phyloP scores from a whole-genome alignment of 768 basidiomycete species.

The Suillus brevipes region DNA sequence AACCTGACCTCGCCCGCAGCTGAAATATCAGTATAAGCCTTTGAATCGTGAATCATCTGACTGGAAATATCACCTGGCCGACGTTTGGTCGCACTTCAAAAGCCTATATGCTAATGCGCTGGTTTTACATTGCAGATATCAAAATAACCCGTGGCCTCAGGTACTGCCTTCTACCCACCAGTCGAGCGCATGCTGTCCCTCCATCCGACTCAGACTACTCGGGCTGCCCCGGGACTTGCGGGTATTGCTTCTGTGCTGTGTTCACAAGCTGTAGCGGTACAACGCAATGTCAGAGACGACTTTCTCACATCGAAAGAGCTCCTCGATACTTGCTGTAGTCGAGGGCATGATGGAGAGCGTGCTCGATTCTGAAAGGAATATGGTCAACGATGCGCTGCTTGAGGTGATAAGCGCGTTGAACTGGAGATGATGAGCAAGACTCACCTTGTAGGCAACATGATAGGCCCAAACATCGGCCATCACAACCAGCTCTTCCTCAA shows the following conservation, averaged over 20 bases:
- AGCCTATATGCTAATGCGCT: too few species aligned
- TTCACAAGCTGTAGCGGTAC: neutral
- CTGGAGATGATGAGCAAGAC: constrained; percentile 8
- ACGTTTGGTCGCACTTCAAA: too few species aligned
- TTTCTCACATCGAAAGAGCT: neutral
- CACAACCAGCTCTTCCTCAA: constrained; percentile 41
- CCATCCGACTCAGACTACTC: neutral
- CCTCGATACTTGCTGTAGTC: neutral
- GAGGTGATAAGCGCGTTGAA: neutral
- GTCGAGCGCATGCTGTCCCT: neutral
- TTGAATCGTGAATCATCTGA: too few species aligned
- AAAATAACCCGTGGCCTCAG: too few species aligned
- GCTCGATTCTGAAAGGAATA: constrained; percentile 51
- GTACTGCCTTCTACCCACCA: too few species aligned
- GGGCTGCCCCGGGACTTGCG: neutral
- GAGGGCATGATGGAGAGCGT: constrained; percentile 39
- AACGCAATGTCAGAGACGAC: neutral
- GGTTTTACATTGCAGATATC: too few species aligned
- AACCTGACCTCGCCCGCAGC: too few species aligned
- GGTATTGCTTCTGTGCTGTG: neutral
- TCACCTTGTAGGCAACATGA: constrained; percentile 49
- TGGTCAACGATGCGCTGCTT: constrained; percentile 55
- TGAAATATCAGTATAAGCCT: too few species aligned
- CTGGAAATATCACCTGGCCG: too few species aligned
- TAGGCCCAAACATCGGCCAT: constrained; percentile 52